Evolutionary conservation across 495 filamentous ascomycete species (phyloP).

Genomic region (Pyronema omphalodes): DNA sequence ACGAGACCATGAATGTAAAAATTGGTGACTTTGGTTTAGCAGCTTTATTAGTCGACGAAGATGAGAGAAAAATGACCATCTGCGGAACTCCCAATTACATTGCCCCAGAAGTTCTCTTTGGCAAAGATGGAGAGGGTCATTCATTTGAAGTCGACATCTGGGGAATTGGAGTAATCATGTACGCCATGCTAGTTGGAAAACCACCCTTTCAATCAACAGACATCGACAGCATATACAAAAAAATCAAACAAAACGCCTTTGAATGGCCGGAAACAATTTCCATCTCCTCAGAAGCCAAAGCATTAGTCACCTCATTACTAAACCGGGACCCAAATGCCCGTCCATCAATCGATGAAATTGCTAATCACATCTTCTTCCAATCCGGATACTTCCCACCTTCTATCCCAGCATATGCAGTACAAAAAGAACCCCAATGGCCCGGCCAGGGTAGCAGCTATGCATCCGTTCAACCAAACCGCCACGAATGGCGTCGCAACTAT

Average conservation of each 20-base stretch:
- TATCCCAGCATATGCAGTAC: conserved; percentile 15
- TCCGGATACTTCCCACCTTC: conserved; percentile 37
- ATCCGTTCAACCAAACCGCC: conserved; percentile 11
- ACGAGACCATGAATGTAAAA: conserved; percentile 92
- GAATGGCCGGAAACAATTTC: conserved; percentile 19
- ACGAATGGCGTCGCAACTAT: conserved; percentile 21
- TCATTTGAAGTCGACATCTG: conserved; percentile 71
- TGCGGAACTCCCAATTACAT: conserved; percentile 98
- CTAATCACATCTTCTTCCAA: conserved; percentile 66
- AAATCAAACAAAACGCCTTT: conserved; percentile 19
- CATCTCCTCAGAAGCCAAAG: conserved; percentile 37
- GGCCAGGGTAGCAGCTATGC: conserved; percentile 11
- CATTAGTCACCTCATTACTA: conserved; percentile 56
- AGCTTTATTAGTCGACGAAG: conserved; percentile 72
- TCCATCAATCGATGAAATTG: conserved; percentile 62
- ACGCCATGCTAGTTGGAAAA: conserved; percentile 78
- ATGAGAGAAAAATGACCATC: conserved; percentile 72
- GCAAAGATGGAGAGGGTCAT: conserved; percentile 22
- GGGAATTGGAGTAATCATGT: conserved; percentile 89
- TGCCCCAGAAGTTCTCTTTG: conserved; percentile 61
- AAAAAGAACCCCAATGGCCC: conserved; percentile 17
- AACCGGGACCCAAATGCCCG: conserved; percentile 52
- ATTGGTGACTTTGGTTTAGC: conserved; percentile 94
- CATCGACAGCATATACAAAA: conserved; percentile 60
- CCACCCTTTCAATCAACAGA: conserved; percentile 77